phyloP scores from a whole-genome alignment of 1,284 basidiomycete genomes.

The Sphaerobolus stellatus region DNA sequence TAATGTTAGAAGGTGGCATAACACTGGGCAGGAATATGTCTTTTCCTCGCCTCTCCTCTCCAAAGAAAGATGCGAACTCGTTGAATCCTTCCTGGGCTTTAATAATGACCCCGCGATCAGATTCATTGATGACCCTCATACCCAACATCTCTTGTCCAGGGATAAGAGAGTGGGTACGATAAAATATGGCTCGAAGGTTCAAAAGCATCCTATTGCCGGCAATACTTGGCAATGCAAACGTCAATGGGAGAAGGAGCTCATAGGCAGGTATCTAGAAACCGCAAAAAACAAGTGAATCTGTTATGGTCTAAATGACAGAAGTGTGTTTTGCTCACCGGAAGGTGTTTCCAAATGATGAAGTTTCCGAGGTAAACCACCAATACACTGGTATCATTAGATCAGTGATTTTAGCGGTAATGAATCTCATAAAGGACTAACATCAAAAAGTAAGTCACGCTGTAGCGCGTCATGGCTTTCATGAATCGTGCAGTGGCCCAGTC shows the following conservation, averaged over 20 bases:
- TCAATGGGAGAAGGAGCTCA: constrained; percentile 7
- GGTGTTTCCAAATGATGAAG: constrained; percentile 3
- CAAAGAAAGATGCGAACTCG: constrained; percentile 13
- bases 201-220: constrained; percentile 12
- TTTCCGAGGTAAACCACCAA: constrained; percentile 8
- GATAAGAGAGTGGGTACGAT: neutral
- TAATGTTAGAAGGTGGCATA: too few species aligned
- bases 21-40: too few species aligned
- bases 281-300: neutral
- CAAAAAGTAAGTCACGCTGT: constrained; percentile 10
- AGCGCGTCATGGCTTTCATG: constrained; percentile 6
- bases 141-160: constrained; percentile 2
- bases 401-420: too few species aligned
- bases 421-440: too few species aligned
- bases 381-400: too few species aligned
- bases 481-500: constrained; percentile 8
- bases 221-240: constrained; percentile 8
- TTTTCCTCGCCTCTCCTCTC: neutral
- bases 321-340: too few species aligned
- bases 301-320: neutral
- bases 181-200: constrained; percentile 5
- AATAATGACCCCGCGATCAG: constrained; percentile 6
- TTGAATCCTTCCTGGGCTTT: constrained; percentile 3
- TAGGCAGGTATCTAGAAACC: neutral
- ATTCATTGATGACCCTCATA: neutral